phyloP scores from a whole-genome alignment of 164 flowering plant genomes.

The Magnolia sinica region DNA sequence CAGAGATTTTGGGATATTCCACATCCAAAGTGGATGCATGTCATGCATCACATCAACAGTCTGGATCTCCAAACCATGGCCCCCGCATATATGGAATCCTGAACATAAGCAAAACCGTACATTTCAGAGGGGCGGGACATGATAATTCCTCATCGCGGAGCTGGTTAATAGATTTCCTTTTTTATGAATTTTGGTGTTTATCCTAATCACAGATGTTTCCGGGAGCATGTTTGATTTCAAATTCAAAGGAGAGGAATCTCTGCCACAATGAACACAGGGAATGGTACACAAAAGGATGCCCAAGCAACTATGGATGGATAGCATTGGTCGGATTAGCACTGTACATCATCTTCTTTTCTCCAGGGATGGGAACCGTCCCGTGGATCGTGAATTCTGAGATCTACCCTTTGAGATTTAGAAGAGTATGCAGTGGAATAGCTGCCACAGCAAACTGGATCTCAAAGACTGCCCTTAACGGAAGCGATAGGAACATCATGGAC shows the following conservation, averaged over 20 bases:
- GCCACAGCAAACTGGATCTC: constrained; percentile 64
- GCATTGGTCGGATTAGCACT: constrained; percentile 53
- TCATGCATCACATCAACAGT: no score
- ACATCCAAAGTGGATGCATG: no score
- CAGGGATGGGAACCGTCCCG: constrained; percentile 73
- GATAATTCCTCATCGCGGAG: not conserved
- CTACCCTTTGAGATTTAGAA: constrained; percentile 59
- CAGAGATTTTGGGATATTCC: no score
- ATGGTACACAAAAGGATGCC: constrained; percentile 69
- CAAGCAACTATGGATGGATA: constrained; percentile 53
- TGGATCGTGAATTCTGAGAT: constrained; percentile 82
- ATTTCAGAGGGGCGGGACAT: no score
- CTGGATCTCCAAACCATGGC: no score
- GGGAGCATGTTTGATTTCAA: constrained; percentile 49
- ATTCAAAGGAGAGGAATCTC: constrained; percentile 24
- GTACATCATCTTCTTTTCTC: constrained; percentile 65
- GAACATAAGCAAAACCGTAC: no score
- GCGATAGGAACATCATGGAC: constrained; percentile 65
- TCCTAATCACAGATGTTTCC: constrained; percentile 37
- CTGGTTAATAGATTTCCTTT: not conserved
- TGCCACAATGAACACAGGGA: constrained; percentile 35
- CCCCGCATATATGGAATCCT: no score
- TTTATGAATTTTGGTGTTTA: not conserved
- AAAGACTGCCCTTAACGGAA: constrained; percentile 54
- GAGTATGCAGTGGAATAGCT: constrained; percentile 62